Percentiles rank a stretch among this genome's conserved stretches.
phyloP scores from a whole-genome alignment of 2,329 filamentous ascomycete species.

The Colletotrichum tofieldiae region DNA sequence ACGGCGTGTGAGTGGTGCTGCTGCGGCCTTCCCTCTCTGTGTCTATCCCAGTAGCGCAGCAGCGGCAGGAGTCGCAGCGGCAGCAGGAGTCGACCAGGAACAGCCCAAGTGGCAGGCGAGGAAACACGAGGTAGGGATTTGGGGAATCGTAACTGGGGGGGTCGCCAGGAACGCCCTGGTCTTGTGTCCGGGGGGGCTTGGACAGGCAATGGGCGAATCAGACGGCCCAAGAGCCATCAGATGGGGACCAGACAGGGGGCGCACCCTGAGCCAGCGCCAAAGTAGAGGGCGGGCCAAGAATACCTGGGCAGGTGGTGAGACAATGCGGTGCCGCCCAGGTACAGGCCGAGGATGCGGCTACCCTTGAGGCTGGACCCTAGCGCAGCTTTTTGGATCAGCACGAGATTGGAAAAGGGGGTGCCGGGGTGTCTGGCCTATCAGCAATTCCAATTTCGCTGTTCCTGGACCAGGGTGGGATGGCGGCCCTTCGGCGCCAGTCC shows the following conservation, averaged over 20 bases:
- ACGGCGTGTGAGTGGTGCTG: background rate
- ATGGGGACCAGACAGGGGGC: conserved; percentile 29
- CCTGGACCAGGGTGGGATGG: conserved; percentile 25
- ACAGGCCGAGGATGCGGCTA: conserved; percentile 39
- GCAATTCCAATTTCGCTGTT: conserved; percentile 30
- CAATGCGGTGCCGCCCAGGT: conserved; percentile 40
- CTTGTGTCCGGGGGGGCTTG: conserved; percentile 27
- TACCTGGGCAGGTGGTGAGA: conserved; percentile 39
- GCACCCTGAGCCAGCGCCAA: conserved; percentile 21
- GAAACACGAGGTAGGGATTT: conserved; percentile 44
- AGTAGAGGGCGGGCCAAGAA: conserved; percentile 40
- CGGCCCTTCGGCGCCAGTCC: conserved; percentile 8
- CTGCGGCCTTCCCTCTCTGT: conserved; percentile 13
- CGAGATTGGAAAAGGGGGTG: conserved; percentile 43
- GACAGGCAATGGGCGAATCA: conserved; percentile 33
- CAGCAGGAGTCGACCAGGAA: conserved; percentile 37
- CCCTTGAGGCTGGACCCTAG: conserved; percentile 38
- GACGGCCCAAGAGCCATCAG: conserved; percentile 16
- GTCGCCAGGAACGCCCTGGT: conserved; percentile 28
- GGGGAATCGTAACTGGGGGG: conserved; percentile 33
- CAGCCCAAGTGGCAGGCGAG: conserved; percentile 39
- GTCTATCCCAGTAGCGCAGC: conserved; percentile 1
- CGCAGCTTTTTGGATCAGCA: conserved; percentile 13
- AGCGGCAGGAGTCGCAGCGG: conserved; percentile 4
- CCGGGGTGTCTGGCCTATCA: conserved; percentile 38